A percentile compares a stretch with the other conserved stretches of the same genome.
phyloP scores from a whole-genome alignment of 2,329 filamentous ascomycete genomes.

The Sclerotinia subarctica region DNA sequence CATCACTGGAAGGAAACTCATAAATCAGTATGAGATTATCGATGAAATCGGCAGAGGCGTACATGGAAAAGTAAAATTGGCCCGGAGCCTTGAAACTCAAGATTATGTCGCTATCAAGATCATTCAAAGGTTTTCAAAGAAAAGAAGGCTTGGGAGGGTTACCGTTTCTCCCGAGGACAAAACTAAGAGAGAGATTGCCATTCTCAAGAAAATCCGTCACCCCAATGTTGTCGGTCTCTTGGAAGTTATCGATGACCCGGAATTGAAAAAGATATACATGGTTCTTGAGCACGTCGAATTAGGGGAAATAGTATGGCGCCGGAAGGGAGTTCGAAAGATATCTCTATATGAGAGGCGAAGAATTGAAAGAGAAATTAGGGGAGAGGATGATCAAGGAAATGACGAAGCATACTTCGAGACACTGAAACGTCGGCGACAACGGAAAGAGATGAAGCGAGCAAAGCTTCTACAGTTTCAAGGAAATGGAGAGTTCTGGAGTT shows the following conservation, averaged over 20 bases:
- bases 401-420: conserved; percentile 57
- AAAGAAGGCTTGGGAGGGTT: conserved; percentile 83
- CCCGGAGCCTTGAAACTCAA: conserved; percentile 70
- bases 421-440: conserved; percentile 55
- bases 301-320: conserved; percentile 92
- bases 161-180: conserved; percentile 68
- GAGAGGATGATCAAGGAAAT: conserved; percentile 56
- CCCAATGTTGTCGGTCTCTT: conserved; percentile 94
- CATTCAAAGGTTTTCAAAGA: conserved; percentile 92
- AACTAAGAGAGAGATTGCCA: conserved; percentile 94
- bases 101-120: conserved; percentile 97
- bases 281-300: conserved; percentile 93
- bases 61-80: conserved; percentile 96
- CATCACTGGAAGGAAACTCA: conserved; percentile 86
- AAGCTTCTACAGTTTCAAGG: conserved; percentile 49
- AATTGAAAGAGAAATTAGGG: conserved; percentile 68
- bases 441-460: conserved; percentile 57
- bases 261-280: conserved; percentile 96
- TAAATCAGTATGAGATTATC: conserved; percentile 97
- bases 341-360: conserved; percentile 78
- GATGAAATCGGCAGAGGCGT: conserved; percentile 94
- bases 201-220: conserved; percentile 96
- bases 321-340: conserved; percentile 79
- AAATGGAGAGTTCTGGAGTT: conserved; percentile 72
- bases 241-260: conserved; percentile 96